Conservation (phyloP, 2,329 filamentous ascomycete genomes). For the Hymenotorrendiella dingleyae region DNA sequence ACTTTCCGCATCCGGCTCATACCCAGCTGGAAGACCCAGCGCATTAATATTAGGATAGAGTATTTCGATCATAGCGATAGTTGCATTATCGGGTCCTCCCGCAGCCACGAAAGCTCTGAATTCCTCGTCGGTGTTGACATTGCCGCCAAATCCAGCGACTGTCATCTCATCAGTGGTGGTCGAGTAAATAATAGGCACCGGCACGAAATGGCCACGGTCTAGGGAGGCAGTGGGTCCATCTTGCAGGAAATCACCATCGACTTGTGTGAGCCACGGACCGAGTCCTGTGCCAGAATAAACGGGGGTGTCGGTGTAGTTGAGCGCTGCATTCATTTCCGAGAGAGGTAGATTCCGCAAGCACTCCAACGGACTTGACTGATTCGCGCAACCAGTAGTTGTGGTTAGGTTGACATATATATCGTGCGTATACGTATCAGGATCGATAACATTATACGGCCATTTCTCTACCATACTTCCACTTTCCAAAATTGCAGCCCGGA, state of each 20-base stretch:
- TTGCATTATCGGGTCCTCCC: conserved; percentile 20
- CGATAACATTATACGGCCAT: conserved; percentile 13
- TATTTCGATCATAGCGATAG: conserved; percentile 34
- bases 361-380: conserved; percentile 10
- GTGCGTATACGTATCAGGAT: conserved; percentile 14
- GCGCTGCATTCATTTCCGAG: conserved; percentile 36
- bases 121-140: conserved; percentile 49
- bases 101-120: conserved; percentile 31
- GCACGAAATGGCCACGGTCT: conserved; percentile 51
- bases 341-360: conserved; percentile 35
- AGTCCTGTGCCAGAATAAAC: too few relatives aligned
- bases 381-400: conserved; percentile 26
- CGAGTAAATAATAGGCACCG: conserved; percentile 56
- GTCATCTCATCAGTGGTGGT: conserved; percentile 65
- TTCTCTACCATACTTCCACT: conserved; percentile 36
- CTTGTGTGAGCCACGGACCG: conserved; percentile 33
- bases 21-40: conserved; percentile 40
- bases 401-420: conserved; percentile 32
- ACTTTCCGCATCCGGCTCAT: conserved; percentile 16
- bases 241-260: conserved; percentile 52
- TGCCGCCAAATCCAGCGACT: conserved; percentile 45
- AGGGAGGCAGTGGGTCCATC: conserved; percentile 48
- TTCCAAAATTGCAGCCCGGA: conserved; percentile 46
- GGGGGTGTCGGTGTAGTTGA: conserved; percentile 36
- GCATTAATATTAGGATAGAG: conserved; percentile 46